Base-by-base conservation (phyloP, 306 rosid genomes). In the Vicia faba region DNA sequence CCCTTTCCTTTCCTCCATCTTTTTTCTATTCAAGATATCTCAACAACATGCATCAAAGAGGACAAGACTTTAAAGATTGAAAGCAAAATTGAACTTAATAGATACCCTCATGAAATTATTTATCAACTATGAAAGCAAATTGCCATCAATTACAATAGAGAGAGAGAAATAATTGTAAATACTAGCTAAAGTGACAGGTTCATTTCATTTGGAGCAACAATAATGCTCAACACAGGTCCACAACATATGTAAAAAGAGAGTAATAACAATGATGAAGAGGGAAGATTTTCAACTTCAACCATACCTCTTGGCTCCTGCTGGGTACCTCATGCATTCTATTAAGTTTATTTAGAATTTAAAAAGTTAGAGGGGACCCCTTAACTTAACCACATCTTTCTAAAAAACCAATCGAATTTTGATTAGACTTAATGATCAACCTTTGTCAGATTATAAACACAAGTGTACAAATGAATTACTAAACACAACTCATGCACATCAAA, bases 391-490 rank as follows among this genome's bases (percentile, higher is more conserved):
- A 75, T 64, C 72, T 73, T 75, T 66, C 41, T 10, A 74, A 75
- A 82, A 76, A 84, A 84, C 86, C 89, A 87, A 85, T 78, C 65
- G 74, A 82, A 79, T 80, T 78, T 78, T 68, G 84, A 79, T 81
- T 73, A 71, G 86, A 80, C 66, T 64, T 60, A 72, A 70, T 44
- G 78, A 78, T 75, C 84, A 71, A 78, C 83, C 83, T 81, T 81
- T 60, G 85, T 85, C 95, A 85, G 86, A 77, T 54, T 85, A 83
- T 88, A 76, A 75, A 88, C 91, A 85, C 70, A 35, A 64, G 82
- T 80, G 59, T 63, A 89, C 88, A 79, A 18, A 77, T 51, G 71
- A 53, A 72, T 81, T 72, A 64, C 70, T 73, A 76, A 81, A 81
- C 78, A 65, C 75, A 67, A 56, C 64, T 64, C 78, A 77, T 67